phyloP scores from a whole-genome alignment of 441 rosid genomes.

The Pelargonium fulgidum region DNA sequence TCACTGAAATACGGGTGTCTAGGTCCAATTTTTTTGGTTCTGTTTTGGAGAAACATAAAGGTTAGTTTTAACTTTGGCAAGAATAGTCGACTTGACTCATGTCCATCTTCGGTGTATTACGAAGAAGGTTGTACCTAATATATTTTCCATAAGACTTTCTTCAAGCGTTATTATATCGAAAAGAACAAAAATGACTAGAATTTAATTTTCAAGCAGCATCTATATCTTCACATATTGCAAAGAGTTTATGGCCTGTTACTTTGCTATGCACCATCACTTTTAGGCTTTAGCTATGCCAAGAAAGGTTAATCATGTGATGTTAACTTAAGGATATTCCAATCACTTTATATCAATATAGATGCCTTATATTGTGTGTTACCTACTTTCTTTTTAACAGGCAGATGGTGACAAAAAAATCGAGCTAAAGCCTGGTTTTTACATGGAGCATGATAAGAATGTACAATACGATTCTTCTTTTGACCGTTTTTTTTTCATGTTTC shows the following conservation, averaged over 20 bases:
- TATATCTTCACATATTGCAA: background rate
- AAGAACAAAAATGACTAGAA: background rate
- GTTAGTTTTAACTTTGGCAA: background rate
- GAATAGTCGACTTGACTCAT: background rate
- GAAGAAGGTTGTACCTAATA: background rate
- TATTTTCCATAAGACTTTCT: no score
- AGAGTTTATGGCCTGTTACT: background rate
- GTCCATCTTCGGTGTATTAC: background rate
- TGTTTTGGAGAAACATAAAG: background rate
- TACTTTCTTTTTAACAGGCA: slow-evolving; percentile 33
- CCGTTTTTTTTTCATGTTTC: background rate
- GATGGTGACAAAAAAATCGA: slow-evolving; percentile 66
- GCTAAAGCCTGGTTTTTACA: slow-evolving; percentile 62
- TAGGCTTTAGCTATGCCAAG: background rate
- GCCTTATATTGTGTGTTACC: background rate
- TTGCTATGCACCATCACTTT: background rate
- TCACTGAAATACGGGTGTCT: background rate
- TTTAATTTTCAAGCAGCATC: background rate
- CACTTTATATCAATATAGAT: background rate
- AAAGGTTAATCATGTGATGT: background rate
- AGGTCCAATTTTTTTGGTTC: background rate
- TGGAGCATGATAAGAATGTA: slow-evolving; percentile 72
- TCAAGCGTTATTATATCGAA: no score
- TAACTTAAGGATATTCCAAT: background rate
- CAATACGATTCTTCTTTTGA: slow-evolving; percentile 14